A percentile compares a stretch with the other conserved stretches of the same genome.
These are phyloP conservation scores for Phytophthora meadii DNA, from an alignment of 352 stramenopile species.

Conservation along the genomic window DNA sequence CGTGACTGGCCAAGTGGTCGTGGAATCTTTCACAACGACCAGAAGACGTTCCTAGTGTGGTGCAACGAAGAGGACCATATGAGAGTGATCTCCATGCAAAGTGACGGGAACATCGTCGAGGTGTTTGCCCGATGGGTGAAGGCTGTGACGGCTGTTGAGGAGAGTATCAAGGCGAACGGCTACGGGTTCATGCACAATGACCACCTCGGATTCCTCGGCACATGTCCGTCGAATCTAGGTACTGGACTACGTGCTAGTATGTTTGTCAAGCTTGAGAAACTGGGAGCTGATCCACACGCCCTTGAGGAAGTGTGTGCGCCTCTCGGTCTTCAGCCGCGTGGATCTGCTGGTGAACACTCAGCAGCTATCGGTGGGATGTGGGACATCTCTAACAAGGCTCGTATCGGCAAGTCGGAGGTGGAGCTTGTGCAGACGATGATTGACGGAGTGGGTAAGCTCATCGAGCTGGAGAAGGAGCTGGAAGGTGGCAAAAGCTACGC, in stretches of 20 bases:
- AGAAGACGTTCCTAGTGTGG: conserved; percentile 92
- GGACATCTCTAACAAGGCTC: conserved; percentile 95
- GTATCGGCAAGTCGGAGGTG: conserved; percentile 94
- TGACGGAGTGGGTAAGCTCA: conserved; percentile 91
- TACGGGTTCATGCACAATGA: conserved; percentile 90
- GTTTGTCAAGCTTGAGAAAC: conserved; percentile 87
- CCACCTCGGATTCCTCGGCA: conserved; percentile 89
- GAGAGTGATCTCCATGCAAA: conserved; percentile 90
- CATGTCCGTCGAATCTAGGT: conserved; percentile 89
- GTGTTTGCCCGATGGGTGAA: conserved; percentile 92
- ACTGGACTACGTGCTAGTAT: conserved; percentile 86
- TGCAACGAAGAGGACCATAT: conserved; percentile 93
- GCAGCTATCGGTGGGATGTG: conserved; percentile 87
- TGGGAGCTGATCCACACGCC: conserved; percentile 72
- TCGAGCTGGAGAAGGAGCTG: conserved; percentile 93
- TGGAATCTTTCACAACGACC: conserved; percentile 94
- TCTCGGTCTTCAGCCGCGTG: conserved; percentile 81
- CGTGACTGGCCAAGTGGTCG: conserved; percentile 93
- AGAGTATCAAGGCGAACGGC: conserved; percentile 80
- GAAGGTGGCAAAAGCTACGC: conserved; percentile 68
- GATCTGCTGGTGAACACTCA: conserved; percentile 85
- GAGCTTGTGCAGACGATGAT: conserved; percentile 97
- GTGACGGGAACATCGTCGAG: conserved; percentile 90
- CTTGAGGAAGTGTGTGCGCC: conserved; percentile 81
- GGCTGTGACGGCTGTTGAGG: conserved; percentile 80